phyloP scores from a whole-genome alignment of 257 asterid species.

The Paulownia fortunei region DNA sequence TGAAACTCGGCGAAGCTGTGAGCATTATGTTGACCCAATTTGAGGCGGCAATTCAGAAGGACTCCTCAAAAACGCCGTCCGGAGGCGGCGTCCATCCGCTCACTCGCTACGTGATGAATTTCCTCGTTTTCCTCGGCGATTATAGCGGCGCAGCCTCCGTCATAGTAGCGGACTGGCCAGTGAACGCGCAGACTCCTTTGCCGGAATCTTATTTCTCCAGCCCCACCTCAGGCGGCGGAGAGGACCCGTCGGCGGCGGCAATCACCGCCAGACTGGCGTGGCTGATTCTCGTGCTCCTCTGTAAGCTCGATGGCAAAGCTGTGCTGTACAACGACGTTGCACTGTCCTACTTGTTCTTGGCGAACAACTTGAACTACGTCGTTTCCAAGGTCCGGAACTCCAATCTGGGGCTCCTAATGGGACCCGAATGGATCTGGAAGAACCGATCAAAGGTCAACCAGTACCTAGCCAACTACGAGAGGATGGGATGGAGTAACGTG shows the following conservation, averaged over 20 bases:
- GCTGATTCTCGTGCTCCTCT: conserved; percentile 66
- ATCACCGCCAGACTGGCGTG: conserved; percentile 53
- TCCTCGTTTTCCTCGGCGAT: conserved; percentile 59
- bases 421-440: conserved; percentile 58
- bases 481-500: conserved; percentile 62
- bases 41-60: conserved; percentile 70
- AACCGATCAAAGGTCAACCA: conserved; percentile 55
- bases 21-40: conserved; percentile 56
- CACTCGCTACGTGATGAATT: conserved; percentile 81
- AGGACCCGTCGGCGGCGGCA: conserved; percentile 43
- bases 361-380: conserved; percentile 71
- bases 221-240: conserved; percentile 38
- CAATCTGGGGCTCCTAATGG: conserved; percentile 49
- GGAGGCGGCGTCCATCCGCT: conserved; percentile 71
- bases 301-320: conserved; percentile 74
- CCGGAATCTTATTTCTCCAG: conserved; percentile 61
- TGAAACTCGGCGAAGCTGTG: conserved; percentile 62
- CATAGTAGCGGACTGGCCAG: conserved; percentile 51
- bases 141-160: conserved; percentile 61
- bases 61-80: conserved; percentile 49
- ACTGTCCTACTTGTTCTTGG: conserved; percentile 57
- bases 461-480: conserved; percentile 50
- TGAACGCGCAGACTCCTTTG: conserved; percentile 35
- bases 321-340: conserved; percentile 57
- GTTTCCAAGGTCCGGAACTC: conserved; percentile 60